Base-by-base conservation (phyloP, 1,139 yeast genomes). In the Blastobotrys elegans region DNA sequence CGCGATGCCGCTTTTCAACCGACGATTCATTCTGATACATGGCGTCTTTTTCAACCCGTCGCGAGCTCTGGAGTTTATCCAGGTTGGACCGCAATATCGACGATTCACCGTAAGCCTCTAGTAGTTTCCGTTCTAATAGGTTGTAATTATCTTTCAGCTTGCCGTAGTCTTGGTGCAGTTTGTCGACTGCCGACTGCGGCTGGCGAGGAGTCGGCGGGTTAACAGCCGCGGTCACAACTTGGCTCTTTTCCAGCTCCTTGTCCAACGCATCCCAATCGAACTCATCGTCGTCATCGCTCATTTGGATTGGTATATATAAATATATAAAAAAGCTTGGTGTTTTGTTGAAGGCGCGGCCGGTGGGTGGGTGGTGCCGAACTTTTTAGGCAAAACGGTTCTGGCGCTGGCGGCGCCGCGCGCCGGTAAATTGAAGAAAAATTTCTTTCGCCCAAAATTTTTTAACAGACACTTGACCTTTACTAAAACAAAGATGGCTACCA, bases 21-120 rank as follows among this genome's bases (percentile, higher is more conserved):
- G 66, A 42, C 69, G 67, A 41, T 82, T 55, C 21, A 71, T 69
- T 17, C 16, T 62, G 62, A n/a, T 74, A 63, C 54, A 76, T 80
- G 2, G 69, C 66, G 3, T 66, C 69, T 47, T 75, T 75, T 37
- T 66, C 73, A 33, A 42, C 17, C 18, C 22, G 39, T 3, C 40
- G 38, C 17, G 27, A 6, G 27, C 64, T 63, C 44, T 77, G 78
- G 10, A 77, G 59, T 44, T 74, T 74, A 17, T 73, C 67, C 41
- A 86, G 65, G 57, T 83, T 86, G 17, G 83, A 79, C 49, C 90
- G 69, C 21, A 88, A 70, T 33, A 87, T 81, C 10, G 94, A 81
- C 27, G 84, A 79, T 59, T 88, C 95, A 2, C 96, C 96, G 11
- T 43, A 46, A 34, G 53, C 44, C 24, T 51, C 49, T 43, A 54